Conservation (phyloP, 441 rosid species). For the Erodium chrysanthum region DNA sequence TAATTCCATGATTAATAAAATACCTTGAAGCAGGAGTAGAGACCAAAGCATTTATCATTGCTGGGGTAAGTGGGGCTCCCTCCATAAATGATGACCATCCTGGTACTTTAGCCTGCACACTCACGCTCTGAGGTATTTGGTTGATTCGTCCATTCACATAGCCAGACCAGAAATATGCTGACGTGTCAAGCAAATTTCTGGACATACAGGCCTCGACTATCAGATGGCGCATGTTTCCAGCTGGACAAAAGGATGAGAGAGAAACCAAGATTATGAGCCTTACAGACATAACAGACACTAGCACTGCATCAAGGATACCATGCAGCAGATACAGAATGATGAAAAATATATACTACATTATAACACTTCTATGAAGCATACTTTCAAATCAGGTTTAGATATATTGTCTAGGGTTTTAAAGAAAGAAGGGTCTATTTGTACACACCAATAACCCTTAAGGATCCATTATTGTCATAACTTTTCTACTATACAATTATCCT, state of each 20-base stretch:
- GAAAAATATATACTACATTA: neutral
- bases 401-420: neutral
- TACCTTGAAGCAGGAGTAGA: conserved; percentile 76
- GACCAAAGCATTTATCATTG: conserved; percentile 48
- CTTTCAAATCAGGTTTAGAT: neutral
- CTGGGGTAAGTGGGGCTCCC: conserved; percentile 46
- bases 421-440: neutral
- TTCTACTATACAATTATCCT: neutral
- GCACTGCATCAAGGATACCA: too few species aligned
- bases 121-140: conserved; percentile 36
- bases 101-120: conserved; percentile 40
- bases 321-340: too few species aligned
- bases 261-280: conserved; percentile 19
- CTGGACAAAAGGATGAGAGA: conserved; percentile 29
- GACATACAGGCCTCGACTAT: conserved; percentile 76
- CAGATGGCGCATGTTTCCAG: conserved; percentile 77
- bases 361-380: neutral
- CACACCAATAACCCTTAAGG: neutral
- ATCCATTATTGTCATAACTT: neutral
- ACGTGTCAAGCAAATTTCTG: conserved; percentile 55
- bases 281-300: neutral
- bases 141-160: conserved; percentile 55
- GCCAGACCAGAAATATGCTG: conserved; percentile 65
- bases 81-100: conserved; percentile 63
- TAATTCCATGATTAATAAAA: conserved; percentile 10